Base-by-base conservation (phyloP, 2,329 filamentous ascomycete species). In the Trichoderma semiorbis region DNA sequence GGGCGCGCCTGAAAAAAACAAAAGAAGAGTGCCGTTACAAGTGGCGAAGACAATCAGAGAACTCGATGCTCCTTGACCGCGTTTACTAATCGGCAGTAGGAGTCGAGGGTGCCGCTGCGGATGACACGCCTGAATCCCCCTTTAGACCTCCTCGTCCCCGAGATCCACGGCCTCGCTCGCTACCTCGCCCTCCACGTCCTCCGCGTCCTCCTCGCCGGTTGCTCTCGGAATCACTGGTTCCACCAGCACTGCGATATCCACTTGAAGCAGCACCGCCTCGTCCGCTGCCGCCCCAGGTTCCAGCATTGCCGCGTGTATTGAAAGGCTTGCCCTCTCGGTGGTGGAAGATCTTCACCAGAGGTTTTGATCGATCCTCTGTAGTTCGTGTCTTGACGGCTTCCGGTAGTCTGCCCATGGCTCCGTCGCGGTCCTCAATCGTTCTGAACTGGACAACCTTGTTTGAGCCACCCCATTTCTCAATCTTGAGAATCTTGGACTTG, bases 391-490 rank as follows among this genome's bases (percentile, higher is more conserved):
- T 95, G 77, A 91, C 87, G 57, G 96, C 93, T 16, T 91, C 87
- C 6, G 93, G 89, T 72, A 97, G 86, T 74, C 90, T 90, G 55
- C 90, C 88, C 78, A 97, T 87, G 39, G 94, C 93, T 39, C 87
- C 89, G 77, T 95, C 93, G 78, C 95, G 93, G 64, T 97, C 93
- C 75, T 97, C 92, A 3, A 85, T 79, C 3, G 87, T 93, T 79
- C 91, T 90, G 84, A 98, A 98, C 75, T 95, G 91, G 30, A 93
- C 94, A 64, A 97, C 93, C 83, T 92, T 95, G 84, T 94, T 94
- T 73, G 90, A 90, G 78, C 90, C 90, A 47, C 91, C 91, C 84
- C 90, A 93, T 82, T 93, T 95, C 78, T 94, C 91, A 65, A 95
- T 86, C 82, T 91, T 91, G 69, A 89, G 82, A 75, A 98, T 93